A percentile compares a stretch with the other conserved stretches of the same genome.
Evolutionary conservation across 2,329 filamentous ascomycete species (phyloP).

Genomic region (Pseudogymnoascus sp.): DNA sequence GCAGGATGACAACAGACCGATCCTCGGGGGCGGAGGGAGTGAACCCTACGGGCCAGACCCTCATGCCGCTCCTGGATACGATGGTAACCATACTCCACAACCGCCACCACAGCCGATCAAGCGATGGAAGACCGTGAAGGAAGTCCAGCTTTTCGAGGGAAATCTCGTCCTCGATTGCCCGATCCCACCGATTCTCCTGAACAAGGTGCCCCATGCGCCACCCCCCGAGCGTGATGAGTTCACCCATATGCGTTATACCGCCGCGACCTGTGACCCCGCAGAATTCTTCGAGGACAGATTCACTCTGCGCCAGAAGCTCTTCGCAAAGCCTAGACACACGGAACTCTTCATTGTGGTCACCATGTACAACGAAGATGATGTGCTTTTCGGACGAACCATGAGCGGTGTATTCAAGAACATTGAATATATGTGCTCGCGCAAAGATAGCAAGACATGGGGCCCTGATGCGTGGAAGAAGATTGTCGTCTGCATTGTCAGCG

Average conservation of each 20-base stretch:
- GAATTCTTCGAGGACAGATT: conserved; percentile 86
- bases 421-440: conserved; percentile 92
- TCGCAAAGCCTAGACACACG: conserved; percentile 84
- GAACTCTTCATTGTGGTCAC: conserved; percentile 95
- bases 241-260: conserved; percentile 87
- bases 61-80: conserved; percentile 35
- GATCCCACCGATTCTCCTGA: conserved; percentile 78
- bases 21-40: conserved; percentile 45
- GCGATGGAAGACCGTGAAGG: conserved; percentile 97
- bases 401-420: conserved; percentile 98
- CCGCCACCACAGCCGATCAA: conserved; percentile 55
- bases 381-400: conserved; percentile 92
- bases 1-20: conserved; percentile 63
- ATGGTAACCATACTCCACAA: conserved; percentile 23
- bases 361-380: conserved; percentile 99
- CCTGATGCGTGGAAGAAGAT: conserved; percentile 99
- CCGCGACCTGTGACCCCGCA: conserved; percentile 85
- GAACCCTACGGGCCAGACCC: conserved; percentile 54
- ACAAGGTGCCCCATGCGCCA: conserved; percentile 75
- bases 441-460: conserved; percentile 94
- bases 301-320: conserved; percentile 81
- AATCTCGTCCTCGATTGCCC: conserved; percentile 97
- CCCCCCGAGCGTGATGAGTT: conserved; percentile 80
- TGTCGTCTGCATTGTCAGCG: conserved; percentile 93
- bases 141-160: conserved; percentile 92